A percentile compares a stretch with the other conserved stretches of the same genome.
These are phyloP conservation scores for Sporothrix schenckii DNA, from an alignment of 2,329 filamentous ascomycete species.

Conservation along the genomic window DNA sequence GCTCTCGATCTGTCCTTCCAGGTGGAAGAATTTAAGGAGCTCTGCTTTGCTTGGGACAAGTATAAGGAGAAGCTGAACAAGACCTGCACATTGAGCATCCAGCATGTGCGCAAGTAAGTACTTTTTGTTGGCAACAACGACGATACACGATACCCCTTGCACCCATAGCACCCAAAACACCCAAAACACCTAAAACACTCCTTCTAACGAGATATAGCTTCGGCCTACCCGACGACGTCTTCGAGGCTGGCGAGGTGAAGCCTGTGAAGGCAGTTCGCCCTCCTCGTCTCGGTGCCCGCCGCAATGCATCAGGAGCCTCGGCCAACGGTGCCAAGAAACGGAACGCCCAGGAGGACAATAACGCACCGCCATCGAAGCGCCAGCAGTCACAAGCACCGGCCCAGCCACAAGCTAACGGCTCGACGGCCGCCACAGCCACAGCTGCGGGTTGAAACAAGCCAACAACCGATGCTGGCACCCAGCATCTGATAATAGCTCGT, in stretches of 20 bases:
- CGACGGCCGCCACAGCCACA: slow-evolving; percentile 23
- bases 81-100: slow-evolving; percentile 67
- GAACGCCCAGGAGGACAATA: slow-evolving; percentile 48
- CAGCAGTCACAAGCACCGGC: slow-evolving; percentile 37
- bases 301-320: slow-evolving; percentile 48
- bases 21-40: slow-evolving; percentile 83
- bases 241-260: slow-evolving; percentile 74
- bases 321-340: slow-evolving; percentile 55
- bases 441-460: slow-evolving; percentile 30
- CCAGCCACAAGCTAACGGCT: slow-evolving; percentile 8
- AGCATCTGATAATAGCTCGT: neutral
- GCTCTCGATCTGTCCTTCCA: slow-evolving; percentile 77
- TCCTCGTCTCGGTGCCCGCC: slow-evolving; percentile 26
- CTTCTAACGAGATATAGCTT: slow-evolving; percentile 58
- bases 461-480: neutral
- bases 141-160: neutral
- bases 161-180: neutral
- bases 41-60: slow-evolving; percentile 74
- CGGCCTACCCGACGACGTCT: slow-evolving; percentile 87
- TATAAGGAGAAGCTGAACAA: slow-evolving; percentile 72
- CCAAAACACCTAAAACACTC: neutral
- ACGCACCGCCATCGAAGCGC: slow-evolving; percentile 43
- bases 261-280: slow-evolving; percentile 62
- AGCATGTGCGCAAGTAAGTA: slow-evolving; percentile 82
- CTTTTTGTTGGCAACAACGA: no score